Conservation (phyloP, 2,329 filamentous ascomycete genomes). For the Keithomyces neogunnii region DNA sequence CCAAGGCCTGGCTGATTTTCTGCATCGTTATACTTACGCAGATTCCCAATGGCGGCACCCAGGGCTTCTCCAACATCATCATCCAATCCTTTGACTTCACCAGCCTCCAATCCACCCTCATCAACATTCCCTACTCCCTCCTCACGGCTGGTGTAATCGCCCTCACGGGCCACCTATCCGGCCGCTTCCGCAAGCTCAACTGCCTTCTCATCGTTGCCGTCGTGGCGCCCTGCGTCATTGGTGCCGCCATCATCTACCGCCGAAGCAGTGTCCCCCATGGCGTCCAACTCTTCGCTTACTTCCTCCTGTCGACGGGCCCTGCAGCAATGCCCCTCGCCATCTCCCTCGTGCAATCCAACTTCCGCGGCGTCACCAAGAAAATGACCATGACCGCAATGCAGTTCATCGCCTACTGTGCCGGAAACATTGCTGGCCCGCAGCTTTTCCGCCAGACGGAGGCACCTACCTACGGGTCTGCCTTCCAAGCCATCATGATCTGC, state of each 20-base stretch:
- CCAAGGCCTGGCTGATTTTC: constrained; percentile 53
- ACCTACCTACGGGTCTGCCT: constrained; percentile 44
- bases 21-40: constrained; percentile 42
- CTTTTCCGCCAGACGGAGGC: constrained; percentile 42
- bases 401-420: constrained; percentile 46
- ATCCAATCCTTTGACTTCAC: constrained; percentile 48
- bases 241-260: constrained; percentile 44
- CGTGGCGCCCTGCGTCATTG: constrained; percentile 41
- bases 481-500: constrained; percentile 47
- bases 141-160: constrained; percentile 39
- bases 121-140: constrained; percentile 51
- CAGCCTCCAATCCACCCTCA: constrained; percentile 42
- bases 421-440: constrained; percentile 49
- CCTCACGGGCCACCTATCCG: constrained; percentile 41
- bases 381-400: constrained; percentile 49
- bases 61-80: constrained; percentile 50
- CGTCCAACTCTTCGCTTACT: constrained; percentile 48
- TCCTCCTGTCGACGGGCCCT: constrained; percentile 44
- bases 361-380: constrained; percentile 50
- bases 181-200: constrained; percentile 40
- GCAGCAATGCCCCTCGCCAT: constrained; percentile 46
- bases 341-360: constrained; percentile 47
- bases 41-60: constrained; percentile 55
- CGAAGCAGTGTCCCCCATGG: constrained; percentile 30
- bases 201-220: constrained; percentile 42